Conservation (phyloP, 345 rosid species). For the Barbarea vulgaris region DNA sequence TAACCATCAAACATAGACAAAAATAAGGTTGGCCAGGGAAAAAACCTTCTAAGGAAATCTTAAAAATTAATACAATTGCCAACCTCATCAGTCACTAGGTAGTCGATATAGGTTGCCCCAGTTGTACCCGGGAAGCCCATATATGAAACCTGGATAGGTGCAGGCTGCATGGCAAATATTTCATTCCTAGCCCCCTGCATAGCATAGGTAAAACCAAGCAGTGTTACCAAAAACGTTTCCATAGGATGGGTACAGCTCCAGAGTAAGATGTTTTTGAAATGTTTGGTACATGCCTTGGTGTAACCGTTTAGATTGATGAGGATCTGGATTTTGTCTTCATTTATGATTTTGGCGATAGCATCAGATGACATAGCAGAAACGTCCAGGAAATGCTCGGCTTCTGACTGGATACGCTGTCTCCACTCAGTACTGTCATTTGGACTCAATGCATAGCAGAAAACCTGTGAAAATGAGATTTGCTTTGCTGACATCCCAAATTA, state of each 20-base stretch:
- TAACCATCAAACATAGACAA: constrained; percentile 16
- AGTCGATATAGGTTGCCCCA: constrained; percentile 91
- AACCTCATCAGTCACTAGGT: constrained; percentile 98
- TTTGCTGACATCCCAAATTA: constrained; percentile 21
- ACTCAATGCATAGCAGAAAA: constrained; percentile 96
- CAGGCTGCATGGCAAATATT: constrained; percentile 97
- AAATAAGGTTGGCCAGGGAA: background rate
- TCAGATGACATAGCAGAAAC: constrained; percentile 90
- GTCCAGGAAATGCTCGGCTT: constrained; percentile 91
- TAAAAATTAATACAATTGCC: background rate
- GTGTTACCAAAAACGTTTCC: constrained; percentile 21
- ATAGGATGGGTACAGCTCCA: background rate
- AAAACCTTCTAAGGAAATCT: background rate
- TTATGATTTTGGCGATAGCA: constrained; percentile 79
- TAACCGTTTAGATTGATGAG: constrained; percentile 95
- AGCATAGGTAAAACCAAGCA: constrained; percentile 33
- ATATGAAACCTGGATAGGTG: constrained; percentile 95
- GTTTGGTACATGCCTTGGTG: constrained; percentile 64
- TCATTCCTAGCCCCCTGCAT: constrained; percentile 98
- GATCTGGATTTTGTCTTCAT: constrained; percentile 84
- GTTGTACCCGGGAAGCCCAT: constrained; percentile 99
- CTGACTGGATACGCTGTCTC: constrained; percentile 88
- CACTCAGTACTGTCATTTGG: constrained; percentile 95
- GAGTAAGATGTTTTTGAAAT: background rate
- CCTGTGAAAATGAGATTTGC: constrained; percentile 46